Evolutionary conservation across 306 rosid genomes (phyloP).

Genomic region (Senna tora): DNA sequence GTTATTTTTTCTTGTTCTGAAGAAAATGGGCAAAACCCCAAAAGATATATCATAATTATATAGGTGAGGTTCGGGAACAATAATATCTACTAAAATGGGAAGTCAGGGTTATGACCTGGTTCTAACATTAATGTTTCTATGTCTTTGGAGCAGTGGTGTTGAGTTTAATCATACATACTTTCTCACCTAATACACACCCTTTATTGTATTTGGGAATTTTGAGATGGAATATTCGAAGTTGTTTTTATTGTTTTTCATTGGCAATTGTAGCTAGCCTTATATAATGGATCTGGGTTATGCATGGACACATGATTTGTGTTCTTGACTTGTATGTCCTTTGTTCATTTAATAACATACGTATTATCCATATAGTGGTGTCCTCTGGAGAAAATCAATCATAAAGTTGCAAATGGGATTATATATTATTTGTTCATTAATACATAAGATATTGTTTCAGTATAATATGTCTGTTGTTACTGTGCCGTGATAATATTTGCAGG

Average conservation of each 20-base stretch:
- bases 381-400: background rate
- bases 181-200: constrained; percentile 14
- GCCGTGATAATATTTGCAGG: background rate
- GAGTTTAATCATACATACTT: background rate
- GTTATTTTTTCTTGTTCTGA: constrained; percentile 22
- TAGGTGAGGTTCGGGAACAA: background rate
- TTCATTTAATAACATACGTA: constrained; percentile 1
- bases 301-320: constrained; percentile 2
- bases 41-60: background rate
- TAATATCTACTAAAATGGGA: constrained; percentile 3
- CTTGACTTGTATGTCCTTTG: background rate
- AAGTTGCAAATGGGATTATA: too few relatives aligned
- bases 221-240: constrained; percentile 17
- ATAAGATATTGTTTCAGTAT: too few relatives aligned
- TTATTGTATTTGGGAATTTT: background rate
- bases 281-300: background rate
- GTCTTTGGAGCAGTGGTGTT: constrained; percentile 11
- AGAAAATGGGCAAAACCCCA: constrained; percentile 14
- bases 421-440: too few relatives aligned
- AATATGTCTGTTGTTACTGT: background rate
- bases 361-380: constrained; percentile 15
- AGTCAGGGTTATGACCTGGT: background rate
- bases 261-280: constrained; percentile 11
- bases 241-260: constrained; percentile 10
- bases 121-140: constrained; percentile 12